A percentile compares a stretch with the other conserved stretches of the same genome.
These are phyloP conservation scores for Pythium sukuiense DNA, from an alignment of 352 stramenopile genomes.

Conservation along the genomic window DNA sequence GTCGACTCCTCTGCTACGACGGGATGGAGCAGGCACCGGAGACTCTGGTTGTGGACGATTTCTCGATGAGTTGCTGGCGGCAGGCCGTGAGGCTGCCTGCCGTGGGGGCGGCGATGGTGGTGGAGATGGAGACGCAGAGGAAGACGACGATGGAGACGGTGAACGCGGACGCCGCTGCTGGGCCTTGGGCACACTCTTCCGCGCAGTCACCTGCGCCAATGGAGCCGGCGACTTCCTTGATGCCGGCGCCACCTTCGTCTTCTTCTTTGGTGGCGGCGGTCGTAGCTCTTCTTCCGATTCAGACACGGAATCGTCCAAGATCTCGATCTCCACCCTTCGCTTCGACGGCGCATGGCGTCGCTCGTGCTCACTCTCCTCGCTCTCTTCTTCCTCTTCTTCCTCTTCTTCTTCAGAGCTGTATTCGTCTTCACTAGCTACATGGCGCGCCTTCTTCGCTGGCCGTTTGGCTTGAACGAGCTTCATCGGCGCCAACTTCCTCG, in stretches of 20 bases:
- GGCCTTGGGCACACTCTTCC: background rate
- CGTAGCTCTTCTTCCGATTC: conserved; percentile 11
- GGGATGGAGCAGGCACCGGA: background rate
- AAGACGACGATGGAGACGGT: background rate
- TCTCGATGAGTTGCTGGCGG: background rate
- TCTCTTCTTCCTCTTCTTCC: conserved; percentile 9
- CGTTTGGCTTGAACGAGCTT: background rate
- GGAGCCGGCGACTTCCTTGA: background rate
- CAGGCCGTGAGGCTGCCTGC: background rate
- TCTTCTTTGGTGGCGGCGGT: background rate
- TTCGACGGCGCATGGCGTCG: background rate
- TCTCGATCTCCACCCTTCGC: conserved; percentile 28
- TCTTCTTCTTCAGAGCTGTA: conserved; percentile 13
- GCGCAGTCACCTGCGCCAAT: background rate
- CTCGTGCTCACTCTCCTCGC: conserved; percentile 12
- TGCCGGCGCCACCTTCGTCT: background rate
- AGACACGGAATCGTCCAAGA: conserved; percentile 3
- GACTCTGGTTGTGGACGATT: background rate
- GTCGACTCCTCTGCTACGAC: conserved; percentile 29
- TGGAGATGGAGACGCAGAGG: background rate
- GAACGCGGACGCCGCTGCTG: background rate
- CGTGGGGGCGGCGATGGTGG: background rate
- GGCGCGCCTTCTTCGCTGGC: conserved; percentile 3
- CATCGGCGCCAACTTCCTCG: conserved; percentile 15
- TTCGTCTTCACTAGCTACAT: background rate